Evolutionary conservation across 345 rosid genomes (phyloP).

Genomic region (Leavenworthia alabamica): DNA sequence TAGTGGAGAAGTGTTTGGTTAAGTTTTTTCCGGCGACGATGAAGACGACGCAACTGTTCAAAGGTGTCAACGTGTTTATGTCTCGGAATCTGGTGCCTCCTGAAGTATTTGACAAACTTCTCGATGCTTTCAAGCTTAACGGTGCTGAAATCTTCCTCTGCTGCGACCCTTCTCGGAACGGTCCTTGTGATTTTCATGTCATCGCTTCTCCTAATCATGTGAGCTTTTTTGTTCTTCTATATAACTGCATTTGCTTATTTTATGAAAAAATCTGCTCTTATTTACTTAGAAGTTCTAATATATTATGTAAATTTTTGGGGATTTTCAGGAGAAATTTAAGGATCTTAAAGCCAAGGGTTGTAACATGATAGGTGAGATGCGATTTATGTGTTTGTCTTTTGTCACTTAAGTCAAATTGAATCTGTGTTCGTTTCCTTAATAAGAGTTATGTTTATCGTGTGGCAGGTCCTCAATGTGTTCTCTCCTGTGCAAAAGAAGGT

Average conservation of each 20-base stretch:
- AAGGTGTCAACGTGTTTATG: constrained; percentile 69
- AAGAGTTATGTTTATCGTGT: constrained; percentile 9
- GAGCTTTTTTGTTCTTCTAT: neutral
- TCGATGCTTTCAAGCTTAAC: constrained; percentile 73
- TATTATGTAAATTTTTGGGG: neutral
- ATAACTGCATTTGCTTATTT: neutral
- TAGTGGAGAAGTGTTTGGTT: neutral
- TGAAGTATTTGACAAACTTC: constrained; percentile 75
- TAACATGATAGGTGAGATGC: constrained; percentile 74
- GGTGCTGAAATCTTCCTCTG: constrained; percentile 85
- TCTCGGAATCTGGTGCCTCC: constrained; percentile 84
- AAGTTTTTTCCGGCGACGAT: constrained; percentile 32
- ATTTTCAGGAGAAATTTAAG: constrained; percentile 76
- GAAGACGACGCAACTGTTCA: constrained; percentile 61
- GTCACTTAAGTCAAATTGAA: neutral
- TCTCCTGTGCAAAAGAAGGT: constrained; percentile 80
- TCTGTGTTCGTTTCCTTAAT: neutral
- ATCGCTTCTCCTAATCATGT: constrained; percentile 78
- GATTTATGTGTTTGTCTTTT: neutral
- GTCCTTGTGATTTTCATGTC: constrained; percentile 66
- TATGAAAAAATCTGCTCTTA: neutral
- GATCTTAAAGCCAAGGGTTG: constrained; percentile 80
- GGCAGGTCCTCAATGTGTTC: constrained; percentile 86
- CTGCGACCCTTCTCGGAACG: constrained; percentile 84
- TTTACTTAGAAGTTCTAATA: no score